Conservation (phyloP, 805 yeast species). For the Wickerhamiella siamensis region DNA sequence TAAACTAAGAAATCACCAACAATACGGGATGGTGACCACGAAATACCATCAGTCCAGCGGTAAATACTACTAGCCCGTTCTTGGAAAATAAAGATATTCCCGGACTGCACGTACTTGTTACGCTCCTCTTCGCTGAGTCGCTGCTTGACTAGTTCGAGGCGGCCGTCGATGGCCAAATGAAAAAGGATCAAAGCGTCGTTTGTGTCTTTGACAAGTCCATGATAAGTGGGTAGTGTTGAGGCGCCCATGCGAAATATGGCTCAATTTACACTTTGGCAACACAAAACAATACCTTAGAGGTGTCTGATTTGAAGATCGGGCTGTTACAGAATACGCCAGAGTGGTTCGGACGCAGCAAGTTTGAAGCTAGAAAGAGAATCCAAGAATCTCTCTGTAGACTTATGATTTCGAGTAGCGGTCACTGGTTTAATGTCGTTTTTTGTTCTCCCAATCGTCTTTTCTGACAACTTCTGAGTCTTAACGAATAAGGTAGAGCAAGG, state of each 20-base stretch:
- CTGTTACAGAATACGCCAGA: neutral
- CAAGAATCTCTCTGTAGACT: too few species aligned
- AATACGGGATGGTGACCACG: constrained; percentile 88
- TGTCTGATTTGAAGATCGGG: neutral
- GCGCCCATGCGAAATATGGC: neutral
- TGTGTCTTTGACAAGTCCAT: constrained; percentile 68
- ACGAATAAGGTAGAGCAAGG: too few species aligned
- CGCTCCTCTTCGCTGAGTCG: constrained; percentile 78
- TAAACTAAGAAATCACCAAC: constrained; percentile 75
- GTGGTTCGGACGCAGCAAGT: too few species aligned
- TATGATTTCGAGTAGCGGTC: too few species aligned
- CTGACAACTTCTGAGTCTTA: too few species aligned
- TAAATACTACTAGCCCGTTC: constrained; percentile 74
- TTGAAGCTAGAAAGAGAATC: too few species aligned
- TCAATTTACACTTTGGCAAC: neutral
- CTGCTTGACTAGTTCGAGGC: constrained; percentile 48
- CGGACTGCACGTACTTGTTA: constrained; percentile 47
- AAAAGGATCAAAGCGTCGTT: constrained; percentile 69
- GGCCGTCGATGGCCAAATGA: constrained; percentile 59
- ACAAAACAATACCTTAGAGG: neutral
- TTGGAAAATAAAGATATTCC: constrained; percentile 70
- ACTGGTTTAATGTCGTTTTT: too few species aligned
- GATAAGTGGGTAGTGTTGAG: constrained; percentile 38
- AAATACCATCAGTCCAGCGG: constrained; percentile 93
- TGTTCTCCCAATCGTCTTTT: too few species aligned